Evolutionary conservation across 2,329 filamentous ascomycete species (phyloP).

Genomic region (Sphaceloma murrayae): DNA sequence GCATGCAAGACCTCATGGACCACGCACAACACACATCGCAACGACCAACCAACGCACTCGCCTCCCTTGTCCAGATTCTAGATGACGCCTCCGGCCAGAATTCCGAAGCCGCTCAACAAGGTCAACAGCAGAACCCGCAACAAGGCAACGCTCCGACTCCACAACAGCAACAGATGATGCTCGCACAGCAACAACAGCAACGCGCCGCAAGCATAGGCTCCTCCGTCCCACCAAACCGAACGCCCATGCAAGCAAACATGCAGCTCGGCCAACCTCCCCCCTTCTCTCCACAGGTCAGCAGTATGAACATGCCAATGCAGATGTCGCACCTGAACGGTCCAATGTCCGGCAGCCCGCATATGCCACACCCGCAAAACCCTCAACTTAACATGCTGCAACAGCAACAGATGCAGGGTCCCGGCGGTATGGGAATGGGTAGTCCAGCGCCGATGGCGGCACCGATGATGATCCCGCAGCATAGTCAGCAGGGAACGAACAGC

Average conservation of each 20-base stretch:
- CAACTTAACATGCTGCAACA: constrained; percentile 18
- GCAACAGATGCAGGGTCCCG: constrained; percentile 17
- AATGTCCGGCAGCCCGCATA: constrained; percentile 44
- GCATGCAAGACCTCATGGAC: constrained; percentile 53
- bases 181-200: constrained; percentile 25
- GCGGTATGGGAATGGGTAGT: constrained; percentile 23
- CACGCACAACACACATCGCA: too few relatives aligned
- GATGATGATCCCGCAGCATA: constrained; percentile 49
- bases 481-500: constrained; percentile 47
- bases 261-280: constrained; percentile 24
- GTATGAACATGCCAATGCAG: constrained; percentile 45
- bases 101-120: constrained; percentile 10
- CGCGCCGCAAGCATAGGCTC: constrained; percentile 10
- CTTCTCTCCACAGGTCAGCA: constrained; percentile 49
- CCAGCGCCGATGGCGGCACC: constrained; percentile 37
- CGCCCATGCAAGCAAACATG: constrained; percentile 29
- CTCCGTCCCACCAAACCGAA: constrained; percentile 21
- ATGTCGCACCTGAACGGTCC: constrained; percentile 21
- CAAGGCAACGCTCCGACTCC: constrained; percentile 11
- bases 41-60: constrained; percentile 47
- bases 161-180: constrained; percentile 21
- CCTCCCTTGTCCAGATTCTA: constrained; percentile 41
- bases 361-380: constrained; percentile 32
- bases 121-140: constrained; percentile 19
- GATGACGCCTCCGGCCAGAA: constrained; percentile 23